Evolutionary conservation across 2,329 filamentous ascomycete genomes (phyloP).

Genomic region (Pyricularia grisea): DNA sequence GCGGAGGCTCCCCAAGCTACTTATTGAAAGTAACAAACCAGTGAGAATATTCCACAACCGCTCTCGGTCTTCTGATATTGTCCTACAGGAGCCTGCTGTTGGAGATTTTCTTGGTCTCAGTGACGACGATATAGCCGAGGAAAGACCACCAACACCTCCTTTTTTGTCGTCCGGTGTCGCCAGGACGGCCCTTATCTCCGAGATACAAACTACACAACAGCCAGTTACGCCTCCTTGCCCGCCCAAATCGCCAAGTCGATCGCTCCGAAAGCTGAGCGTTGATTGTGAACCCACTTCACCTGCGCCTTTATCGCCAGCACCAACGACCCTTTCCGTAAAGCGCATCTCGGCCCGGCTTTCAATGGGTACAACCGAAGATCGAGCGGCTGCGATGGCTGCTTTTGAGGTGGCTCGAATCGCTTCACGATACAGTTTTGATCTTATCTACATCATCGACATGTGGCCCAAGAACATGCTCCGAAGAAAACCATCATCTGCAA

Average conservation of each 20-base stretch:
- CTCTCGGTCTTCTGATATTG: conserved; percentile 16
- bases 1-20: conserved; percentile 13
- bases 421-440: conserved; percentile 44
- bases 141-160: background rate
- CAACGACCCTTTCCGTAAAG: conserved; percentile 31
- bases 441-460: conserved; percentile 49
- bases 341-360: background rate
- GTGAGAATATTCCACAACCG: background rate
- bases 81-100: conserved; percentile 40
- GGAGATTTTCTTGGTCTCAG: conserved; percentile 44
- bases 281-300: conserved; percentile 22
- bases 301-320: conserved; percentile 16
- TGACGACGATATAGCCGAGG: conserved; percentile 49
- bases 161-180: conserved; percentile 5
- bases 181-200: conserved; percentile 3
- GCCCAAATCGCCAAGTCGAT: conserved; percentile 5
- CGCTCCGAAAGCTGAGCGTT: background rate
- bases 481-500: conserved; percentile 7
- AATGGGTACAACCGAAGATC: background rate
- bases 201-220: background rate
- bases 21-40: background rate
- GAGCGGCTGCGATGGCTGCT: conserved; percentile 36
- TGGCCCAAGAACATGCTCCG: conserved; percentile 33
- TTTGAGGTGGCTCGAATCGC: conserved; percentile 47
- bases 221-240: background rate